Evolutionary conservation across 1,284 basidiomycete species (phyloP), one percentile per base, ranked within the genome.

Genomic region (Cutaneotrichosporon dermatis): DNA sequence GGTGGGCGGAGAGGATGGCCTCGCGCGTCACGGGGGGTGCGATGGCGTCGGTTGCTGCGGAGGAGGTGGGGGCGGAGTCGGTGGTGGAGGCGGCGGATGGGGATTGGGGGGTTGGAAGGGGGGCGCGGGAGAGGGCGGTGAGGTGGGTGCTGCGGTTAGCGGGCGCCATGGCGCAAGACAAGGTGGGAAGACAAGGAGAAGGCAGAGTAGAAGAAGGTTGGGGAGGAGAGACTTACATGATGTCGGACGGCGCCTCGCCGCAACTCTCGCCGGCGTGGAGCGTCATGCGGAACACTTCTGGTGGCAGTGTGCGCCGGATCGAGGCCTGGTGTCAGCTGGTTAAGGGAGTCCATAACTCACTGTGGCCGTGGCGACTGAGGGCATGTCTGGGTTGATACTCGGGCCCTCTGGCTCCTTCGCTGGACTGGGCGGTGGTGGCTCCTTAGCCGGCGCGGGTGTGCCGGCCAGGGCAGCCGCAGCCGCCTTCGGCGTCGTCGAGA

Each of bases 1-100:
- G 58, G 54, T 72, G 67, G 4, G 74, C 67, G 11, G 68, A 55
- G 13, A 77, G 64, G 56, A 76, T 73, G 2, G 66, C 69, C 15
- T 72, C 66, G 6, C 64, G 54, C 3, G 71, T 76, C 43, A 76
- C 64, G 5, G 71, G 67, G 6, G 50, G 25, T 25, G 25, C 25
- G 25, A 25, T 35, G 9, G 39, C 50, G 25, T 51, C 50, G 39
- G 50, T 36, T 4, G 34, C 33, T 12, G 50, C 25, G 3, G 25
- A 44, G 9, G 61, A 62, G 34, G 52, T 48, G 8, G 42, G 54
- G 8, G 53, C 39, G 9, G 41, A 2, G 25, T 55, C 15, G 13
- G 46, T 43, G 9, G 54, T 44, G 37, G 72, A 71, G 6, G 44
- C 44, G 10, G 44, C 25, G 6, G 44, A 46, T 33, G 50, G 50